These are phyloP conservation scores for Solanum boliviense DNA, from an alignment of 257 asterid species.

Conservation along the genomic window DNA sequence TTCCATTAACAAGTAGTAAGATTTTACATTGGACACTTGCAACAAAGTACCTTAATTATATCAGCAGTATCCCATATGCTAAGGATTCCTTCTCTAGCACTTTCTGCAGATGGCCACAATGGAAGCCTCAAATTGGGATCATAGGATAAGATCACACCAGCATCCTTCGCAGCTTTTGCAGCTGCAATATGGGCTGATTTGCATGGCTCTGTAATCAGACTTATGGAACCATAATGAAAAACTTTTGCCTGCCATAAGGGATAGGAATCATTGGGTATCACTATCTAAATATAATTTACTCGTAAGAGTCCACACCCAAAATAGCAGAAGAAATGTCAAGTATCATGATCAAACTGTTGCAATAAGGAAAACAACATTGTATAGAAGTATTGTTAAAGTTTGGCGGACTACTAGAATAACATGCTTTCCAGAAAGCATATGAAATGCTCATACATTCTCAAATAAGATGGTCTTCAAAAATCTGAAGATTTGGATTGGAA, in stretches of 20 bases:
- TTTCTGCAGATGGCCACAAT: slow-evolving; percentile 86
- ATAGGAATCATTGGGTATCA: not conserved
- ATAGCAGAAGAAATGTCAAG: not conserved
- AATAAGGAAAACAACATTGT: not conserved
- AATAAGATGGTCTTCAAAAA: not conserved
- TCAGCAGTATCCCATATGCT: slow-evolving; percentile 96
- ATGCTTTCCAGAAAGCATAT: not conserved
- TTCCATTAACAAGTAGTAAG: not conserved
- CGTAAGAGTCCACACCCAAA: not conserved
- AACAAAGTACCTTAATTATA: slow-evolving; percentile 65
- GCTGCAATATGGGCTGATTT: slow-evolving; percentile 91
- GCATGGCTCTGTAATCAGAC: slow-evolving; percentile 96
- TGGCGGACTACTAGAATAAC: not conserved
- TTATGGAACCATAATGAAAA: slow-evolving; percentile 82
- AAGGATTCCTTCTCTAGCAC: slow-evolving; percentile 95
- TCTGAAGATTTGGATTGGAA: not conserved
- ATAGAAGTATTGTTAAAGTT: not conserved
- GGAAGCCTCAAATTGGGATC: slow-evolving; percentile 99
- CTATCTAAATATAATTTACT: not conserved
- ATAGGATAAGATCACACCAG: slow-evolving; percentile 81
- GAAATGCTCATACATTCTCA: not conserved
- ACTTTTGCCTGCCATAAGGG: slow-evolving; percentile 60
- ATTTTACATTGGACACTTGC: not conserved
- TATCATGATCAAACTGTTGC: not conserved
- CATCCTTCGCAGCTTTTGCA: slow-evolving; percentile 80